phyloP scores from a whole-genome alignment of 441 rosid species.

The Syzygium syzygioides region DNA sequence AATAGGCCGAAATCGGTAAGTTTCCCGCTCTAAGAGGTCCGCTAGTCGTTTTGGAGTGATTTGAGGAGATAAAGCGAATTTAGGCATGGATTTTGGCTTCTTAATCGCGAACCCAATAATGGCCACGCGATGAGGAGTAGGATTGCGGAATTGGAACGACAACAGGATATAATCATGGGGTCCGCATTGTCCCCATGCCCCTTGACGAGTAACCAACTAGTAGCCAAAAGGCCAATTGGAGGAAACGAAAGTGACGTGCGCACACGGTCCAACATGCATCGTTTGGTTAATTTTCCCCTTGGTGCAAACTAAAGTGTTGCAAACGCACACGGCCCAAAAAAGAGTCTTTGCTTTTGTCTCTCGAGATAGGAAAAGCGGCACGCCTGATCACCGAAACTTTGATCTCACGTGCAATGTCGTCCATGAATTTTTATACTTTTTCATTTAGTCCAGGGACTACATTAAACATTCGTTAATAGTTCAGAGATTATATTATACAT shows the following conservation, averaged over 20 bases:
- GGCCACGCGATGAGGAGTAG: no score
- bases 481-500: fast-evolving
- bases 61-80: not conserved
- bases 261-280: not conserved
- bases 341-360: not conserved
- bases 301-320: not conserved
- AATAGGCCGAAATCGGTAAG: fast-evolving
- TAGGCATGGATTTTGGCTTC: not conserved
- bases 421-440: no score
- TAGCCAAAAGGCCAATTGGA: not conserved
- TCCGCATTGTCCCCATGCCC: no score
- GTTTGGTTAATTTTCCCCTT: not conserved
- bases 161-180: no score
- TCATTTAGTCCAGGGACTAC: no score
- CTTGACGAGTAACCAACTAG: not conserved
- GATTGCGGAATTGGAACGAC: no score
- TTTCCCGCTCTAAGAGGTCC: not conserved
- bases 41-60: not conserved
- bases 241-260: not conserved
- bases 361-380: not conserved
- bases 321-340: not conserved
- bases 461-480: no score
- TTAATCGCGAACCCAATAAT: not conserved
- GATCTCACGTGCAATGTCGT: no score
- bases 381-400: no score